A percentile compares a stretch with the other conserved stretches of the same genome.
These are phyloP conservation scores for Acanthamoeba sp. DNA, from an alignment of 208 protist species.

Conservation along the genomic window DNA sequence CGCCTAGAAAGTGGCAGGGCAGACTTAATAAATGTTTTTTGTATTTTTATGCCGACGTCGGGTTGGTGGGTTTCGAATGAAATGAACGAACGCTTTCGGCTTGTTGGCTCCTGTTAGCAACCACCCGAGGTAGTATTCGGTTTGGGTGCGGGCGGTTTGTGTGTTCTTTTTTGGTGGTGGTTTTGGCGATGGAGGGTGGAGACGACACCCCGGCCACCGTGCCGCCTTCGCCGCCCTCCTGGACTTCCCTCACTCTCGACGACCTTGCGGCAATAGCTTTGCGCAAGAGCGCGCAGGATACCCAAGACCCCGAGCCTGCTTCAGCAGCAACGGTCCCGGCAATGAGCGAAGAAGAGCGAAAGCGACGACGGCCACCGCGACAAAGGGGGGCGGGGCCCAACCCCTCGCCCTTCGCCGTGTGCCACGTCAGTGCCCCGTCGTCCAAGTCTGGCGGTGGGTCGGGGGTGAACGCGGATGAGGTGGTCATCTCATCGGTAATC, in stretches of 20 bases:
- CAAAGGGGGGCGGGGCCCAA: not conserved
- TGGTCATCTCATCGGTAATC: constrained; percentile 49
- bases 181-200: not conserved
- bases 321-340: not conserved
- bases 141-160: too few relatives aligned
- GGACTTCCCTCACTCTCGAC: not conserved
- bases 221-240: not conserved
- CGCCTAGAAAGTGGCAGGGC: too few relatives aligned
- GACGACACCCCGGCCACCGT: not conserved
- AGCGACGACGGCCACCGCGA: not conserved
- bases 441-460: not conserved
- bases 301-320: not conserved
- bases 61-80: not conserved
- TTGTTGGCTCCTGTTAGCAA: not conserved
- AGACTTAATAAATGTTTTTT: not conserved
- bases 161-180: not conserved
- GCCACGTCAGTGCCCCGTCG: not conserved
- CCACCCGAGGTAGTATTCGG: too few relatives aligned
- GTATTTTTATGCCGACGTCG: not conserved
- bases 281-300: not conserved
- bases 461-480: not conserved
- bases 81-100: not conserved
- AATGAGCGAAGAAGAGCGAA: constrained; percentile 45
- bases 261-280: not conserved
- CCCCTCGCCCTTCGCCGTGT: not conserved